Base-by-base conservation (phyloP, 345 rosid species). In the Sapria himalayana region DNA sequence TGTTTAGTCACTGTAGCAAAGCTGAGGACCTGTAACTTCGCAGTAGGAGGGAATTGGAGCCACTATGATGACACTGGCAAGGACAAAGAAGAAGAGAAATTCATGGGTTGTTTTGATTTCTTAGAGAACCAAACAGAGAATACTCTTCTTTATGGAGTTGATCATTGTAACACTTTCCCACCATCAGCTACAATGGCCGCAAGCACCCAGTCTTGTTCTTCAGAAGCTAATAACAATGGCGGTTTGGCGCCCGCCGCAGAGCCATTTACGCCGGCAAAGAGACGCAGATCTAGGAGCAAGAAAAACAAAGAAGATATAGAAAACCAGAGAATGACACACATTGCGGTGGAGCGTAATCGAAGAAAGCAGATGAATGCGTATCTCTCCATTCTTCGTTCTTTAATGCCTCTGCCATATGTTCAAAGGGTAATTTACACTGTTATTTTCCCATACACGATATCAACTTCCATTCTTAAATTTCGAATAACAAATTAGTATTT, bases 311-410 rank as follows among this genome's bases (percentile, higher is more conserved):
- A 76, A 49, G 94, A 86, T n/a, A 70, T 73, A 19, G 76, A 69
- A 70, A 73, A 67, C 33, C 94, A 86, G 54, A 81, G 97, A 61
- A 81, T 76, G 91, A 72, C 85, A 43, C 97, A 86, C 80, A 86
- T 86, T 78, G 82, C 94, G 4, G 94, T 86, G 2, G 94, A 86
- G 63, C 76, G 97, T n/a, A 86, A 86, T 43, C 51, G 97, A 22
- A 66, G 97, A 46, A 86, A 74, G 66, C 85, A 76, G 40, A 86
- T 81, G 97, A 86, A 86, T 49, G 89, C 78, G 43, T 70, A 86
- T 13, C 85, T 86, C 60, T 57, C 92, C 3, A 46, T 59, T 34
- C 81, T 86, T 4, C 77, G 85, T 11, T 73, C 92, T 37, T 48
- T 86, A 33, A 86, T 86, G 94, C 97, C 97, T 7, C 71, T 70